Evolutionary conservation across 164 flowering plant species (phyloP).

Genomic region (Macadamia integrifolia): DNA sequence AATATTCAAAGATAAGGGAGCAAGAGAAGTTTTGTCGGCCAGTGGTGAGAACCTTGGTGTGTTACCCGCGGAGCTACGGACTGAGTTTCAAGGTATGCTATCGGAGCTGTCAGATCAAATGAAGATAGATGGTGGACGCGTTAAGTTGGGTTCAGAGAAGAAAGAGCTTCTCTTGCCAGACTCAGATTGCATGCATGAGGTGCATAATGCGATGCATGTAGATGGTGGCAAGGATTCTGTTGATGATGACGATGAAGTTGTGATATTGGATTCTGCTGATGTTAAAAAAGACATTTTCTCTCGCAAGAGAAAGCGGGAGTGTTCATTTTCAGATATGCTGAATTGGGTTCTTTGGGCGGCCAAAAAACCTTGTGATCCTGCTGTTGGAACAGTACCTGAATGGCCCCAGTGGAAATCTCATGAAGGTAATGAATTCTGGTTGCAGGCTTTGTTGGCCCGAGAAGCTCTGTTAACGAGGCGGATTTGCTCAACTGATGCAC

Average conservation of each 20-base stretch:
- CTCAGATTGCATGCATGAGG: background rate
- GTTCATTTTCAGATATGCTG: slow-evolving; percentile 30
- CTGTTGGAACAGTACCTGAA: slow-evolving; percentile 34
- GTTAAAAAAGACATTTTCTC: slow-evolving; percentile 14
- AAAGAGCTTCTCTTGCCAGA: slow-evolving; percentile 5
- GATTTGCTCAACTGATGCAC: slow-evolving; percentile 26
- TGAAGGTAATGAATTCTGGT: slow-evolving; percentile 37
- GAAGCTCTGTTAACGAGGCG: slow-evolving; percentile 27
- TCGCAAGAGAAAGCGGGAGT: slow-evolving; percentile 48
- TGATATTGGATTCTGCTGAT: slow-evolving; percentile 16
- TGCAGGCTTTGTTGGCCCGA: slow-evolving; percentile 49
- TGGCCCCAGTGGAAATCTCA: slow-evolving; percentile 32
- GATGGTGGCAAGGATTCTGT: slow-evolving; percentile 2
- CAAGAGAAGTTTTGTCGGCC: slow-evolving; percentile 1
- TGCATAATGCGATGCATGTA: background rate
- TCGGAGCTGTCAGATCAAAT: slow-evolving; percentile 13
- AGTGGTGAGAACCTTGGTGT: slow-evolving; percentile 9
- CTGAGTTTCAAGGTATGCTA: slow-evolving; percentile 24
- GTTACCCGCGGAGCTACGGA: slow-evolving; percentile 28
- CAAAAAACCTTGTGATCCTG: slow-evolving; percentile 51
- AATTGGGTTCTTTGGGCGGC: slow-evolving; percentile 54
- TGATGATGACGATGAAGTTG: slow-evolving; percentile 21
- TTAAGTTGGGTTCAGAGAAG: slow-evolving; percentile 5
- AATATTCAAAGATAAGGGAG: slow-evolving; percentile 12
- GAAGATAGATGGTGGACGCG: slow-evolving; percentile 17